Percentiles rank a stretch among this genome's conserved stretches.
Conservation (phyloP, 106 monocot species). For the Dendrobium chrysotoxum region DNA sequence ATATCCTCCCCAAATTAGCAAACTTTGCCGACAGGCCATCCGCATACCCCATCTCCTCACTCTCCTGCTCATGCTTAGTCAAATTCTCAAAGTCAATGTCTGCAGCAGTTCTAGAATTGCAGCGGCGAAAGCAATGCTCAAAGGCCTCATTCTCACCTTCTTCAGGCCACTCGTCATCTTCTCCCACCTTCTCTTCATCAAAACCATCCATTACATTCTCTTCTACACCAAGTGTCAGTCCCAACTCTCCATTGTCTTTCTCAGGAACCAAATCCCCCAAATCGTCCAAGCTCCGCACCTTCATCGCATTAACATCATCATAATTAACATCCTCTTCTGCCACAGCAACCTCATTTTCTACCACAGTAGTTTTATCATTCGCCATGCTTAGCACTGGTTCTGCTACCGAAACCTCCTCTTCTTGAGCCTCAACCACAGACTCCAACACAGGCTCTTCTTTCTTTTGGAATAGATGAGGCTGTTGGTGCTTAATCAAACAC, state of each 20-base stretch:
- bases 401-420: slow-evolving; percentile 4
- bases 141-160: slow-evolving; percentile 9
- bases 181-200: slow-evolving; percentile 13
- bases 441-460: slow-evolving; percentile 2
- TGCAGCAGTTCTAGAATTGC: slow-evolving; percentile 17
- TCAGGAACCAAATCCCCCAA: slow-evolving; percentile 3
- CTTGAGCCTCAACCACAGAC: slow-evolving; percentile 11
- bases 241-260: slow-evolving; percentile 3
- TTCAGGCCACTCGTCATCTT: slow-evolving; percentile 16
- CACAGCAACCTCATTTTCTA: slow-evolving; percentile 3
- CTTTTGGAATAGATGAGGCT: slow-evolving; percentile 39
- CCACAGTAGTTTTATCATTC: neutral
- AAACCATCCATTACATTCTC: slow-evolving; percentile 18
- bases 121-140: slow-evolving; percentile 21
- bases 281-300: slow-evolving; percentile 8
- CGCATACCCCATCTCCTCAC: slow-evolving; percentile 21
- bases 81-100: slow-evolving; percentile 42
- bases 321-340: neutral
- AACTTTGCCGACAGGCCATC: slow-evolving; percentile 40
- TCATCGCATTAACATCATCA: neutral
- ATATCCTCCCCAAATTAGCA: slow-evolving; percentile 37
- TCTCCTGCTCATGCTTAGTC: slow-evolving; percentile 26
- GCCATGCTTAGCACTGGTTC: neutral
- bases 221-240: slow-evolving; percentile 14
- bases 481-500: slow-evolving; percentile 58